Base-by-base conservation (phyloP, 1,284 basidiomycete species). In the Tausonia pullulans region DNA sequence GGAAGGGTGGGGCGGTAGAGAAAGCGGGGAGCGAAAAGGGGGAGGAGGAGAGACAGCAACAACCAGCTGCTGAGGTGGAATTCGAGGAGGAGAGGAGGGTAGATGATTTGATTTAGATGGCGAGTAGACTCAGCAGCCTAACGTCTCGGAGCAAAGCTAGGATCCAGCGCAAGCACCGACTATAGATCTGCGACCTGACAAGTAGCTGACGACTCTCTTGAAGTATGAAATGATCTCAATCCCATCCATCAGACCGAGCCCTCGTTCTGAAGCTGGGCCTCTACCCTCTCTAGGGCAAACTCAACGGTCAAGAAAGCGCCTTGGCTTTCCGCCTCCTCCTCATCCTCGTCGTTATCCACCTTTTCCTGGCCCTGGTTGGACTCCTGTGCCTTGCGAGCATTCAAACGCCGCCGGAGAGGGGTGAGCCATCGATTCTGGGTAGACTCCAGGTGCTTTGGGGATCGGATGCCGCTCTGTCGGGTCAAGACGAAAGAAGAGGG, bases 251-350 rank as follows among this genome's bases (percentile, higher is more conserved):
- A 27, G 27, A 27, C 27, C 27, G 27, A 27, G 27, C 27, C 27
- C 27, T 27, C 27, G 1, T 27, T 27, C 27, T 27, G 27, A 27
- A 27, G 27, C 27, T 58, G 69, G 69, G 54, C 63, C 60, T 65
- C 64, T 0, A 61, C 60, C 10, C 43, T 39, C 11, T 65, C 64
- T 41, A 65, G 27, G 13, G 64, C 64, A 46, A 65, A 65, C n/a
- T 45, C 45, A 43, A 65, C 59, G 54, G 63, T 60, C 44, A 53
- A 41, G 40, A 50, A 65, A 3, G 64, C 64, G 5, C 55, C 62
- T 11, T 11, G 8, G 45, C 62, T 64, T 41, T 64, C 57, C 5
- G 41, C 56, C 41, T 63, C 54, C 27, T 50, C 57, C 9, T 41
- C 39, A 1, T 39, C 50, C 43, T 58, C 49, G 10, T 53, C 56